Conservation (phyloP, 2,329 filamentous ascomycete species). For the Cladosporium sp. region DNA sequence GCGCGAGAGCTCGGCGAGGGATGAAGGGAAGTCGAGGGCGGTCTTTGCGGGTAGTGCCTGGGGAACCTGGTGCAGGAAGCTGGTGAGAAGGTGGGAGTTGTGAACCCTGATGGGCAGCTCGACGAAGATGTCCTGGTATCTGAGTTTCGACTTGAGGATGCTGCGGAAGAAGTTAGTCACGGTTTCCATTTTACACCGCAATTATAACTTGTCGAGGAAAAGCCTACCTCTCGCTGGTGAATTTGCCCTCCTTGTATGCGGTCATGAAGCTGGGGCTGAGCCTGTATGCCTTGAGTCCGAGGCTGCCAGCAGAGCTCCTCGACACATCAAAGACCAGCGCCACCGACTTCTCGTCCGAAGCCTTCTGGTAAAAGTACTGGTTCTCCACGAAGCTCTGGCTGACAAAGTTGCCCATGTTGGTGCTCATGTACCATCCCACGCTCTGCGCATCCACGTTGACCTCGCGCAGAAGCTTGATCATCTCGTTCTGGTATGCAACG, state of each 20-base stretch:
- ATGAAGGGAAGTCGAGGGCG: slow-evolving; percentile 73
- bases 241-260: slow-evolving; percentile 95
- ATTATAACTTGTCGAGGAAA: not conserved
- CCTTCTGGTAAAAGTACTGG: slow-evolving; percentile 95
- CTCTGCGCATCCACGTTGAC: slow-evolving; percentile 98
- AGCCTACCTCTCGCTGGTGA: slow-evolving; percentile 87
- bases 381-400: slow-evolving; percentile 96
- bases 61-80: slow-evolving; percentile 91
- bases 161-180: slow-evolving; percentile 49
- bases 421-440: slow-evolving; percentile 97
- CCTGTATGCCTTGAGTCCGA: slow-evolving; percentile 88
- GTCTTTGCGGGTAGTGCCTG: slow-evolving; percentile 57
- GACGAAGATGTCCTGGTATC: slow-evolving; percentile 89
- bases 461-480: slow-evolving; percentile 94
- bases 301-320: slow-evolving; percentile 85
- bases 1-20: slow-evolving; percentile 73
- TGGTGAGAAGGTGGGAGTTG: slow-evolving; percentile 96
- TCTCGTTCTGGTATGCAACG: slow-evolving; percentile 84
- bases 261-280: slow-evolving; percentile 84
- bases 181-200: not conserved
- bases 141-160: slow-evolving; percentile 89
- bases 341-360: slow-evolving; percentile 73
- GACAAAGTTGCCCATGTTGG: slow-evolving; percentile 98
- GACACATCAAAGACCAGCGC: slow-evolving; percentile 93
- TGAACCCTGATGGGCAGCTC: slow-evolving; percentile 88